Evolutionary conservation across 306 rosid species (phyloP), one percentile per base, ranked within the genome.

Genomic region (Senna siamea): DNA sequence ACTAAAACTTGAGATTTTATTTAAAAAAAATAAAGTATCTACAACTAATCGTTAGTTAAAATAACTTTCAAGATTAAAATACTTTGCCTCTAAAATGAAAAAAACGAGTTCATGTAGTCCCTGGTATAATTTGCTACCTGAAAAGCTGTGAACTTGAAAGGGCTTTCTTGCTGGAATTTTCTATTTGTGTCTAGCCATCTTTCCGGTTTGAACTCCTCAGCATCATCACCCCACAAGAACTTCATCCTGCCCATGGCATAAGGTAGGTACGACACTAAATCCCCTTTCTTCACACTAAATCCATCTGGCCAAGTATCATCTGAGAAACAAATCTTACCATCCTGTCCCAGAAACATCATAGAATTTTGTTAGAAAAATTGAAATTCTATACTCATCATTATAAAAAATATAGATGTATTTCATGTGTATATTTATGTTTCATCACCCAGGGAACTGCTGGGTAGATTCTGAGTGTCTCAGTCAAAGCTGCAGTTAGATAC

Each of bases 191-290:
- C 76, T 4, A 87, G 79, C 89, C 86, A 87, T 77, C 92, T 87
- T 56, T 89, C 90, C 48, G 92, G 92, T 40, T 57, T 66, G 60
- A 85, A 90, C n/a, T 78, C 28, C 17, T 85, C 90, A n/a, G 90
- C 90, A 74, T 89, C 89, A 8, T 87, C 90, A 52, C 92, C 92
- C 90, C 92, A 89, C 28, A 87, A 15, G 85, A 64, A 78, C 66
- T 87, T 84, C 92, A 90, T 85, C 83, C 90, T 82, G 9, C 90
- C 92, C 92, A 85, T 87, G 0, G 77, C 92, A 50, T 82, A 87
- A 3, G 90, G 89, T 77, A n/a, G 82, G 51, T 30, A 52, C 52
- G 82, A 73, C 70, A 48, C 74, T 6, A 63, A 1, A 83, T 54
- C 96, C 73, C 96, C 96, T 82, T 86, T 87, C 52, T 48, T 85